A percentile compares a stretch with the other conserved stretches of the same genome.
phyloP scores from a whole-genome alignment of 129 eudicot species.

The Kitagawia praeruptora region DNA sequence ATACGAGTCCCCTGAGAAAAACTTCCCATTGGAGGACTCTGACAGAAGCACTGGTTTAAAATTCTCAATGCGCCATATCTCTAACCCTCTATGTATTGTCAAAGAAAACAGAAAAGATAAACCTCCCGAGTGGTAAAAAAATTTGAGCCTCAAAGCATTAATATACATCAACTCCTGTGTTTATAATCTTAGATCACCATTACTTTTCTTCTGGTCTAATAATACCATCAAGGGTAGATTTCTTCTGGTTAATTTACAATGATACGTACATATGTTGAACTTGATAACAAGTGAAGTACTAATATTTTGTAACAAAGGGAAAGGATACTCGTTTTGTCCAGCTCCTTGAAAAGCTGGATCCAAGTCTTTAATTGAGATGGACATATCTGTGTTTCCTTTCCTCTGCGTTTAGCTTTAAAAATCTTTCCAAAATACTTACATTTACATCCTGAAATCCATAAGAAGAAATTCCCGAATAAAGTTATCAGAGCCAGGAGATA shows the following conservation, averaged over 20 bases:
- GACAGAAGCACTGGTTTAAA: conserved; percentile 65
- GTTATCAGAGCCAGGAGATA: background rate
- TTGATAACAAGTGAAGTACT: background rate
- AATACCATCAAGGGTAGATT: background rate
- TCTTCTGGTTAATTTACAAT: background rate
- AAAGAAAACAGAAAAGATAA: conserved; percentile 30
- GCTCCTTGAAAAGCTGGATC: conserved; percentile 94
- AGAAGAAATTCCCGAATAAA: background rate
- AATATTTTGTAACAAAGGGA: conserved; percentile 14
- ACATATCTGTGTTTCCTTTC: conserved; percentile 30
- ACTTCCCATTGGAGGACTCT: conserved; percentile 67
- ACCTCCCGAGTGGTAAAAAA: conserved; percentile 3
- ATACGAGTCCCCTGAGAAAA: conserved; percentile 85
- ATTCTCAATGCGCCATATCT: conserved; percentile 93
- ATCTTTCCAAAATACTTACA: conserved; percentile 19
- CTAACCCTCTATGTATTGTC: conserved; percentile 65
- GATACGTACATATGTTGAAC: background rate
- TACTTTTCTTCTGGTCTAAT: background rate
- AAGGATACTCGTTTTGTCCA: conserved; percentile 91
- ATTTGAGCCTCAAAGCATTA: background rate
- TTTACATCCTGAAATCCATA: conserved; percentile 21
- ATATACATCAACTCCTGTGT: background rate
- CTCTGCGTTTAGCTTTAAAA: conserved; percentile 13
- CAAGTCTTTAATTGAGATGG: conserved; percentile 80
- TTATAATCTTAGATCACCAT: background rate